phyloP scores from a whole-genome alignment of 2,329 filamentous ascomycete genomes.

The Sclerotinia spermophila region DNA sequence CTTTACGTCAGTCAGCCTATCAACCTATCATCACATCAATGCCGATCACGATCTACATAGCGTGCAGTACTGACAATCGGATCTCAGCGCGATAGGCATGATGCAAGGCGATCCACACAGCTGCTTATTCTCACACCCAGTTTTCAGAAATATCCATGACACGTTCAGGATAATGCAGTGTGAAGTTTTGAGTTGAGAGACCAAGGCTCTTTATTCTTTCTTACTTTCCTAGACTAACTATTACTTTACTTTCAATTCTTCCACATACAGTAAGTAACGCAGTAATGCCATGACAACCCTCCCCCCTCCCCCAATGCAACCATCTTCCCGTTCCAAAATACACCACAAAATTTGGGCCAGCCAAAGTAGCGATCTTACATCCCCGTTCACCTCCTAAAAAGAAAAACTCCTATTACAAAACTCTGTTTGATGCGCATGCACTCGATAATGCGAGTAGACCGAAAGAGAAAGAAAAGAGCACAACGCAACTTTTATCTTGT shows the following conservation, averaged over 20 bases:
- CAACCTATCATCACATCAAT: background rate
- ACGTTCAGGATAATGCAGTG: background rate
- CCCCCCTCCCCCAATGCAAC: background rate
- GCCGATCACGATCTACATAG: constrained; percentile 2
- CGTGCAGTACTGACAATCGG: background rate
- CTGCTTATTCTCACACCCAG: background rate
- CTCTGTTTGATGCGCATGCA: constrained; percentile 1
- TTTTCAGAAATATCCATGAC: background rate
- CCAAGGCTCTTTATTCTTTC: constrained; percentile 1
- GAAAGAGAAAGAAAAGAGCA: background rate
- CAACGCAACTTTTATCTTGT: constrained; percentile 7
- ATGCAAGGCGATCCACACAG: background rate
- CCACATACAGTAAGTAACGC: constrained; percentile 1
- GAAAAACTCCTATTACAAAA: background rate
- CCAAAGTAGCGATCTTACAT: constrained; percentile 9
- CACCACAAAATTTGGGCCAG: constrained; percentile 7
- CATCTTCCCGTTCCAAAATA: background rate
- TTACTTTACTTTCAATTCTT: background rate
- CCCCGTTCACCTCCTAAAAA: background rate
- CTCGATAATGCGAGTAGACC: background rate
- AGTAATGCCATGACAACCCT: background rate
- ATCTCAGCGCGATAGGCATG: background rate
- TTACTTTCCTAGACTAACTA: background rate
- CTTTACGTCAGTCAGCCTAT: background rate
- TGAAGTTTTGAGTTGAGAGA: background rate